Conservation (phyloP, 2,329 filamentous ascomycete species). For the Pseudogymnoascus sp. region DNA sequence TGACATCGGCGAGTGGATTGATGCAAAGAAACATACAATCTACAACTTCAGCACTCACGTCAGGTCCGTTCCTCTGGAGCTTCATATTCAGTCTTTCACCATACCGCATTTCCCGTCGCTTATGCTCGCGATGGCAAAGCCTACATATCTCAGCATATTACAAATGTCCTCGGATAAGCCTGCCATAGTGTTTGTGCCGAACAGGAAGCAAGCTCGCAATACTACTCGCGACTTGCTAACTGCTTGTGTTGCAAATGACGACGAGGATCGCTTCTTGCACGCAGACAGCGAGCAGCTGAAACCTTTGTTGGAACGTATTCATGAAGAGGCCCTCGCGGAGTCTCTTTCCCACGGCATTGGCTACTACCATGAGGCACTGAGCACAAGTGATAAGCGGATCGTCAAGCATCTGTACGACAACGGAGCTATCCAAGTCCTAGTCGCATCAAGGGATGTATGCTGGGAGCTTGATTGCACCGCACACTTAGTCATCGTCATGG, state of each 20-base stretch:
- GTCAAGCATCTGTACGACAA: slow-evolving; percentile 81
- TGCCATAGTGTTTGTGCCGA: slow-evolving; percentile 85
- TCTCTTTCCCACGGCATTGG: slow-evolving; percentile 89
- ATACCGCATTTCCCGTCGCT: slow-evolving; percentile 96
- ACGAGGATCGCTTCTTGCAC: slow-evolving; percentile 90
- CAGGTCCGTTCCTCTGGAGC: slow-evolving; percentile 78
- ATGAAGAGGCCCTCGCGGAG: slow-evolving; percentile 80
- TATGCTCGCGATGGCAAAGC: slow-evolving; percentile 98
- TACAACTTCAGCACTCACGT: slow-evolving; percentile 97
- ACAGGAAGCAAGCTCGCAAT: slow-evolving; percentile 80
- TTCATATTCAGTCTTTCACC: slow-evolving; percentile 91
- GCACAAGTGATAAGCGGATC: slow-evolving; percentile 81
- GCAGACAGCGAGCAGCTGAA: slow-evolving; percentile 73
- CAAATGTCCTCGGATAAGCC: slow-evolving; percentile 86
- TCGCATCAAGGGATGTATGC: slow-evolving; percentile 80
- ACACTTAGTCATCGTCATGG: slow-evolving; percentile 92
- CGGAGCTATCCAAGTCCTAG: slow-evolving; percentile 62
- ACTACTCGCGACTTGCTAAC: slow-evolving; percentile 81
- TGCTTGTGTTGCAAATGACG: slow-evolving; percentile 79
- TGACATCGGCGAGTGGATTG: slow-evolving; percentile 96
- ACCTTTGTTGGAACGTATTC: slow-evolving; percentile 72
- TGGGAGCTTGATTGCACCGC: slow-evolving; percentile 89
- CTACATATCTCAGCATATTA: slow-evolving; percentile 79
- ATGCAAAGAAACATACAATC: slow-evolving; percentile 93
- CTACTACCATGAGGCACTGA: slow-evolving; percentile 94